Evolutionary conservation across 2,329 filamentous ascomycete genomes (phyloP), one percentile per base, ranked within the genome.

Genomic region (Cladophialophora exuberans): DNA sequence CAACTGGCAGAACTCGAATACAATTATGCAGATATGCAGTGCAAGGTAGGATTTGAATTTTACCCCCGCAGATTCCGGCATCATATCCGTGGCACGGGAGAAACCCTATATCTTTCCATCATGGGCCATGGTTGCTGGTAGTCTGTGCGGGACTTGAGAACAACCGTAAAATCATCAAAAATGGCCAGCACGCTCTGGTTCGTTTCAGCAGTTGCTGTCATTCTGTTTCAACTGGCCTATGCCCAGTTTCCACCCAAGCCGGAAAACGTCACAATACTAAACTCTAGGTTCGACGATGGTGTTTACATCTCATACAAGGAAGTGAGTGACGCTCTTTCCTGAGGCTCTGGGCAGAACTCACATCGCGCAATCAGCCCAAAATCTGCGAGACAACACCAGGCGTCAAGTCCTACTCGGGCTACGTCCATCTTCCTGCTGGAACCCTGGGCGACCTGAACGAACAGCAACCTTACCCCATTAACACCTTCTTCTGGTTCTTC

Each of bases 401-500:
- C 2, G 80, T 83, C 33, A 77, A 74, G 59, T 78, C 76, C 15
- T 87, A 84, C 68, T 77, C 78, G 0, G 82, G 83, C 30, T 85
- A 84, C 60, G 77, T 86, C 6, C 76, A 80, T 64, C 72, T 85
- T 2, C 80, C 80, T 2, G 73, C 76, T 2, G 73, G 72, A 18
- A 70, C 74, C 1, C 66, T 78, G 42, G 62, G 73, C 4, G 53
- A 59, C 26, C 28, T 58, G n/a, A 62, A 70, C 28, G 70, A 73
- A 22, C 60, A 69, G 30, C 80, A 83, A 61, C 67, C 80, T 52
- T 83, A 83, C 62, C 73, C 77, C 2, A 83, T 84, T 62, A 84
- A 84, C 65, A 84, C 81, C 45, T 86, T 85, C 69, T 87, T 86
- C 69, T 85, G 83, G 83, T 86, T 84, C 64, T 81, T 86, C 62